Conservation (phyloP, 2,329 filamentous ascomycete genomes). For the Aspergillus tamarii region DNA sequence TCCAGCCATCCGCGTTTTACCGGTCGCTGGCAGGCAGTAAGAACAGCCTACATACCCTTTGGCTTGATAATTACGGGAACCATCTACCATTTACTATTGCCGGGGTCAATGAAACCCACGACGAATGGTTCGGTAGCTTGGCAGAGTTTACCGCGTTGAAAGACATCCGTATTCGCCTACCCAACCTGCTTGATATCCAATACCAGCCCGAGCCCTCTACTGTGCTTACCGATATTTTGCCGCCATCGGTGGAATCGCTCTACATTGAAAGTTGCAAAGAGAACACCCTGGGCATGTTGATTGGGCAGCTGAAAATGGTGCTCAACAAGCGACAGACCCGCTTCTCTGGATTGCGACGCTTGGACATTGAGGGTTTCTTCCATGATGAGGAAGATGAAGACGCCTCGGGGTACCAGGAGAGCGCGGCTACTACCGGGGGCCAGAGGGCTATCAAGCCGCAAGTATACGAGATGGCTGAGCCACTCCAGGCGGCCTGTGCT, state of each 20-base stretch:
- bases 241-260: conserved; percentile 26
- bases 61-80: conserved; percentile 32
- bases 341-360: conserved; percentile 20
- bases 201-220: conserved; percentile 29
- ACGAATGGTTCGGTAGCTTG: conserved; percentile 36
- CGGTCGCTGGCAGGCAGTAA: conserved; percentile 29
- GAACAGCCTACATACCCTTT: conserved; percentile 29
- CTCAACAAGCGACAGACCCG: conserved; percentile 23
- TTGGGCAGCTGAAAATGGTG: conserved; percentile 27
- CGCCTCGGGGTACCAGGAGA: conserved; percentile 18
- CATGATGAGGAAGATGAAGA: conserved; percentile 29
- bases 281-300: conserved; percentile 27
- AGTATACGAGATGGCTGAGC: conserved; percentile 27
- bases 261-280: conserved; percentile 36
- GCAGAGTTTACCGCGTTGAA: conserved; percentile 30
- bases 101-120: conserved; percentile 33
- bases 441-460: conserved; percentile 26
- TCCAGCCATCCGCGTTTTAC: conserved; percentile 30
- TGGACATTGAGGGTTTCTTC: conserved; percentile 35
- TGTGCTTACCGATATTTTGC: conserved; percentile 28
- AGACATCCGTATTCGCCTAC: conserved; percentile 34
- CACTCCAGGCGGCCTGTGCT: conserved; percentile 25
- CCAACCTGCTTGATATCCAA: conserved; percentile 35
- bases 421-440: conserved; percentile 1
- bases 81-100: conserved; percentile 34